Conservation (phyloP, 108 stramenopile genomes). For the Pseudonitzschia pungens region DNA sequence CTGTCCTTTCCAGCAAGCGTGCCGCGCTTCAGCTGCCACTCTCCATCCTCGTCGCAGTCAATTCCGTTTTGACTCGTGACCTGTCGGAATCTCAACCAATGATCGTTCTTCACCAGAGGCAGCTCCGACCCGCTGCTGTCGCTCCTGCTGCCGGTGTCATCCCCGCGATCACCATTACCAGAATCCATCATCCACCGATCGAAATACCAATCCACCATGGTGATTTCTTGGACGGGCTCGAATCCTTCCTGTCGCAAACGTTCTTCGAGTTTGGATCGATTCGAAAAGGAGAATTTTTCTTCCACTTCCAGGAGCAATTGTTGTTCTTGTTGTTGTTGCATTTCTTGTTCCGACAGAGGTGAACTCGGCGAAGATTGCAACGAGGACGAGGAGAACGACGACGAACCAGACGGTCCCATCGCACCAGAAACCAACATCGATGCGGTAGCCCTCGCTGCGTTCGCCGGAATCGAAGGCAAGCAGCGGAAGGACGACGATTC, state of each 20-base stretch:
- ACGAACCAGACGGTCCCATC: no score
- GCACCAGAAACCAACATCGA: no score
- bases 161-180: no score
- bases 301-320: conserved; percentile 45
- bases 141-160: no score
- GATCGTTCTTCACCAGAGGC: conserved; percentile 26
- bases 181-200: conserved; percentile 20
- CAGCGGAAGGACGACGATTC: no score
- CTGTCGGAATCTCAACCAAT: conserved; percentile 53
- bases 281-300: conserved; percentile 42
- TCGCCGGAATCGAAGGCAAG: no score
- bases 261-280: conserved; percentile 11
- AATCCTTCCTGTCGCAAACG: conserved; percentile 34
- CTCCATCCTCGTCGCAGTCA: conserved; percentile 10
- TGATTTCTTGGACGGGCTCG: conserved; percentile 1
- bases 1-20: background rate
- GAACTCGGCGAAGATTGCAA: background rate
- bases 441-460: no score
- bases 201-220: conserved; percentile 55
- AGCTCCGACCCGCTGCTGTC: background rate
- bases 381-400: no score
- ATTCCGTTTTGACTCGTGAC: conserved; percentile 3
- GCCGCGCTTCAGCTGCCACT: conserved; percentile 57
- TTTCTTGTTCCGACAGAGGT: background rate
- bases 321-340: background rate